Base-by-base conservation (phyloP, 495 filamentous ascomycete species). In the Penicillium daleae region DNA sequence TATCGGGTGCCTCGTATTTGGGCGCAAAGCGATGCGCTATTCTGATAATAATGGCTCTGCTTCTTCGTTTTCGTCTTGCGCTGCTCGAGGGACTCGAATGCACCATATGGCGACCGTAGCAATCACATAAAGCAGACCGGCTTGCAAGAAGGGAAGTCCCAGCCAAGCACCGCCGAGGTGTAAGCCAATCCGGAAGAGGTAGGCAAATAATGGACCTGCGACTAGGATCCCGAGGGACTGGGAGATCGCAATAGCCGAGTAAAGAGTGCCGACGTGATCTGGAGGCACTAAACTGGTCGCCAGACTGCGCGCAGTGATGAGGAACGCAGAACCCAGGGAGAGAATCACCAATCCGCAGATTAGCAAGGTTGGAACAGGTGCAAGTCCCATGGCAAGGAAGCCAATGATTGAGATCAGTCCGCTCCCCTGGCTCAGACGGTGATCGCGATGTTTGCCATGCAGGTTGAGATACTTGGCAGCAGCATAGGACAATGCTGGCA, bases 171-270 rank as follows among this genome's bases (percentile, higher is more conserved):
- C 60, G 10, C 76, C 78, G 12, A 76, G 55, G 57, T 74, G 74
- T 71, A 81, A 71, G 10, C 76, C 78, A 51, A 71, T 59, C 5
- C 67, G 66, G 64, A 80, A 81, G 3, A 70, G 61, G 22, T 71
- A 69, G 24, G 71, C 69, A n/a, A 80, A 68, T 12, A 78, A 44
- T 4, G 78, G 78, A 1, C 75, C 71, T 2, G 76, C 65, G 32
- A 78, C 31, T 26, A 80, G 48, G 10, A 56, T 56, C 0, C 77
- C 76, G 3, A 76, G 32, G 10, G 70, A 63, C 42, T 73, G 65
- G 13, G 75, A 63, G 32, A 80, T 73, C 3, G 74, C 69, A 12
- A 76, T 62, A 1, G 75, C 66, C 24, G 75, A 68, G 44, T 77
- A 78, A 51, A 76, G 65, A 33, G 71, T 79, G 35, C 66, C 73